Evolutionary conservation across 2,329 filamentous ascomycete genomes (phyloP), one percentile per base, ranked within the genome.

Genomic region (Rhinocladiella mackenziei): DNA sequence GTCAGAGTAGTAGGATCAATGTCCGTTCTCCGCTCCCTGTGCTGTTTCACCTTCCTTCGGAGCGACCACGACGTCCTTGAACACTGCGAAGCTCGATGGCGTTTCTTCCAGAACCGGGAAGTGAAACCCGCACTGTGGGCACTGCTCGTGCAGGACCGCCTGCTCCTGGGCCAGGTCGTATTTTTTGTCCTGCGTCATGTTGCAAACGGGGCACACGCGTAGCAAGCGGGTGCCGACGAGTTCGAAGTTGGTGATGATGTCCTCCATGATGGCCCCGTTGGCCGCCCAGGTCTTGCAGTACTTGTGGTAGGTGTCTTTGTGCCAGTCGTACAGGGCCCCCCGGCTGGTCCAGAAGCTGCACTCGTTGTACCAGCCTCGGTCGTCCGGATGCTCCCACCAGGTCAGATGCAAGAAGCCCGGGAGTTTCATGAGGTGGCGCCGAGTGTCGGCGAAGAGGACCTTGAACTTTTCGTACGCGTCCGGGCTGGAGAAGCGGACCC

Each of bases 271-370:
- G 1, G 46, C 46, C 5, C 46, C 46, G 28, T 50, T 50, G 19
- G 46, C 42, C 17, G 46, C 46, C 46, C 46, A 50, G 10, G 46
- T 38, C 37, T 50, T 50, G 43, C 46, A 50, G 43, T 34, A 50
- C 19, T 47, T 50, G 38, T 47, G 43, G 37, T 46, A 50, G n/a
- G 26, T 33, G 43, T 50, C 23, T 28, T 47, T 50, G 28, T 50
- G 47, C 47, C 47, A 47, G 37, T 50, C 46, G 23, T 50, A 50
- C 10, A 50, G 36, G 1, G 46, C 46, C 30, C 47, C 47, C 5
- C 43, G 47, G 43, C 43, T 50, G 14, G 47, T 50, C 47, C 47
- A 50, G 43, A 47, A 50, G 28, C 43, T 47, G 37, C 43, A 50
- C 28, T 50, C 47, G 38, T 47, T 47, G 43, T 50, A 50, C 47